These are phyloP conservation scores for Bromus sterilis DNA, from an alignment of 176 grass and related monocot species.

Conservation along the genomic window DNA sequence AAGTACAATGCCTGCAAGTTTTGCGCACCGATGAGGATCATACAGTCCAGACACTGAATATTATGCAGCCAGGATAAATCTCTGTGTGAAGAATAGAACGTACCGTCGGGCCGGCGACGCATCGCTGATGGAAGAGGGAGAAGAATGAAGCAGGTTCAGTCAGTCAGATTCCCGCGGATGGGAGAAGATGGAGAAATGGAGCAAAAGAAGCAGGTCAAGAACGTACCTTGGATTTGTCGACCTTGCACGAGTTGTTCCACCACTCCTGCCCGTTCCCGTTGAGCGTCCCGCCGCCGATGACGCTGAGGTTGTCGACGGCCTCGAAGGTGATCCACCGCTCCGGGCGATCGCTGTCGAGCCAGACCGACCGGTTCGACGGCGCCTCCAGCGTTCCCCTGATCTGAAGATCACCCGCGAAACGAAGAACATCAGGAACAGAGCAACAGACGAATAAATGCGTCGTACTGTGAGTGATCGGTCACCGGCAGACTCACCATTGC, in stretches of 20 bases:
- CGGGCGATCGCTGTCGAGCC: not conserved
- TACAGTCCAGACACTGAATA: no score
- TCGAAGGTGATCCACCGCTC: constrained; percentile 60
- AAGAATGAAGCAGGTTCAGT: not conserved
- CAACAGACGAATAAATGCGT: not conserved
- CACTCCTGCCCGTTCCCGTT: constrained; percentile 62
- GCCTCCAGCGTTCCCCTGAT: constrained; percentile 65
- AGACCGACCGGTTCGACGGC: constrained; percentile 45
- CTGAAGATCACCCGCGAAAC: constrained; percentile 3
- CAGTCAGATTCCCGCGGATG: constrained; percentile 3
- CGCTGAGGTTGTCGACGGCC: constrained; percentile 17
- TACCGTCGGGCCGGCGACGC: constrained; percentile 66
- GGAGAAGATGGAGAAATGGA: no score
- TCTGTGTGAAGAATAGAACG: not conserved
- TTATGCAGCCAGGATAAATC: not conserved
- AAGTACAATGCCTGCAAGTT: constrained; percentile 57
- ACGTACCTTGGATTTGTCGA: constrained; percentile 45
- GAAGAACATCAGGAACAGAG: not conserved
- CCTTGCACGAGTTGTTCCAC: constrained; percentile 77
- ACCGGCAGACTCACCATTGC: constrained; percentile 34
- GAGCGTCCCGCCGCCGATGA: constrained; percentile 54
- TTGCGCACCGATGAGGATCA: constrained; percentile 15
- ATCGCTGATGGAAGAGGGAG: constrained; percentile 29
- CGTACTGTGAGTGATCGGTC: no score
- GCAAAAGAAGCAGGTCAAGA: no score